Evolutionary conservation across 768 basidiomycete species (phyloP), one percentile per base, ranked within the genome.

Genomic region (Omphalotus guepiniiformis): DNA sequence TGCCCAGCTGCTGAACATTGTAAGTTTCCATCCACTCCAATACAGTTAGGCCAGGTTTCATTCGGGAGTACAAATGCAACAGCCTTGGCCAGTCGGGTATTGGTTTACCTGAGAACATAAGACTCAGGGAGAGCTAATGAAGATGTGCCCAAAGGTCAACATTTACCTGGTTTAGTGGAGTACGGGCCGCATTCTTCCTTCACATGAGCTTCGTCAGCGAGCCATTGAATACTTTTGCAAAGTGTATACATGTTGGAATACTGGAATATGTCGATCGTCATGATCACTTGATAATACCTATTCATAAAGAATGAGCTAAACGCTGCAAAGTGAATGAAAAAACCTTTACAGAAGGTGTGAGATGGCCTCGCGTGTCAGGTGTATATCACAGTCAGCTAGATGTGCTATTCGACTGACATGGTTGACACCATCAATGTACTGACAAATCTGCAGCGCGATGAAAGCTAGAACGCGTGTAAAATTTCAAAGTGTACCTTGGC

Each of bases 211-310:
- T 94, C 91, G 41, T 88, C 81, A 12, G 88, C 91, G 27, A 96
- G 79, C 78, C 87, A 91, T 55, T 92, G 84, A 19, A 96, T 81
- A 51, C 83, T 85, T 55, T 87, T 89, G 42, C 87, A 80, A 22
- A 93, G 73, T 1, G 92, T 93, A 61, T 99, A 99, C 84, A 95
- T 92, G 64, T 98, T 98, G 13, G 93, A 93, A 63, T 87, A 95
- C 63, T 96, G 94, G 63, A 99, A 99, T 36, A 98, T 91, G 68
- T 99, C 96, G 46, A 94, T 82, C 53, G 84, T 88, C 88, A 98
- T 93, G 54, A 96, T 83, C 34, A 94, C 93, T 68, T 96, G 92
- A 62, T 98, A 97, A 59, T 93, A 96, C 36, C 92, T 94, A 53
- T n/a, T 5, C 23, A 9, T 9, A 13, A n/a, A 21, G 37, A 15